Evolutionary conservation across 1,284 basidiomycete genomes (phyloP).

Genomic region (Cutaneotrichosporon dermatis): DNA sequence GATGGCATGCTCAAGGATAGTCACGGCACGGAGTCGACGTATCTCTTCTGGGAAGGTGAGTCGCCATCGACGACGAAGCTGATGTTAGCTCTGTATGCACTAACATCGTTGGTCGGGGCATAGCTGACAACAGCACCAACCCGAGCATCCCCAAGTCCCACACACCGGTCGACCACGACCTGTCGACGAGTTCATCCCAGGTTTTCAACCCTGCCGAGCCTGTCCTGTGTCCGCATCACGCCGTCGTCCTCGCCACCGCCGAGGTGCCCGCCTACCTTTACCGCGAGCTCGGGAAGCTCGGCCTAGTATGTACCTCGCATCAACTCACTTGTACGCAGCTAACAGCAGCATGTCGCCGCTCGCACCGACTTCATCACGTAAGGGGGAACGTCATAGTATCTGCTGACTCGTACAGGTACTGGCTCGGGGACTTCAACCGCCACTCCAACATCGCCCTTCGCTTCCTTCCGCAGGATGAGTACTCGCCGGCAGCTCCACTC

Average conservation of each 20-base stretch:
- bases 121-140: conserved; percentile 16
- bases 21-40: conserved; percentile 26
- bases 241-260: conserved; percentile 34
- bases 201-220: background rate
- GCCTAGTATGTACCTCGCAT: conserved; percentile 31
- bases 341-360: background rate
- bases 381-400: background rate
- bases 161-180: too few species aligned
- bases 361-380: background rate
- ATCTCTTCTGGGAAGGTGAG: conserved; percentile 46
- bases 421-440: conserved; percentile 47
- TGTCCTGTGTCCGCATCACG: background rate
- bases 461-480: conserved; percentile 52
- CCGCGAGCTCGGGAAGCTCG: conserved; percentile 38
- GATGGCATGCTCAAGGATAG: conserved; percentile 28
- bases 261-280: conserved; percentile 48
- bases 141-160: conserved; percentile 7
- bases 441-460: conserved; percentile 51
- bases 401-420: conserved; percentile 41
- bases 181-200: conserved; percentile 15
- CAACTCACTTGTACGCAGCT: background rate
- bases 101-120: background rate
- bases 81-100: too few species aligned
- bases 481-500: conserved; percentile 49
- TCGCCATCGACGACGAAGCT: background rate